Evolutionary conservation across 352 stramenopile species (phyloP).

Genomic region (Pseudoperonospora humuli): DNA sequence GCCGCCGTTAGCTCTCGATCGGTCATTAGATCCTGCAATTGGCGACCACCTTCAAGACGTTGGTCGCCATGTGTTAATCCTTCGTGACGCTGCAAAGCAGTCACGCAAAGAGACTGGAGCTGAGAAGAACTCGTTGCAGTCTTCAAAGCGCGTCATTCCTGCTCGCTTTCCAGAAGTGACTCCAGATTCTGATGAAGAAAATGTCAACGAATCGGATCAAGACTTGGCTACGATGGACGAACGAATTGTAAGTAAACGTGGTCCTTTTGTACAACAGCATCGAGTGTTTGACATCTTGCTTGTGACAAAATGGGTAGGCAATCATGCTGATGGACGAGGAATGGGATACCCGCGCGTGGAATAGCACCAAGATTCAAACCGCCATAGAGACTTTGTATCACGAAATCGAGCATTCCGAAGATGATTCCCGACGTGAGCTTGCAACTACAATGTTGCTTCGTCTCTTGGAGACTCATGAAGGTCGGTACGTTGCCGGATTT

Average conservation of each 20-base stretch:
- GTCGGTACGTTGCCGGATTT: too few species aligned
- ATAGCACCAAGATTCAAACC: slow-evolving; percentile 32
- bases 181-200: slow-evolving; percentile 17
- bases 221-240: slow-evolving; percentile 27
- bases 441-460: too few species aligned
- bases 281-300: slow-evolving; percentile 1
- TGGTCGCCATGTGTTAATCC: slow-evolving; percentile 41
- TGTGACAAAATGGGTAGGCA: slow-evolving; percentile 36
- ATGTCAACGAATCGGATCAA: slow-evolving; percentile 17
- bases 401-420: too few species aligned
- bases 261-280: neutral
- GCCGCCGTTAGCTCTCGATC: slow-evolving; percentile 46
- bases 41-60: slow-evolving; percentile 54
- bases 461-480: slow-evolving; percentile 58
- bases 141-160: slow-evolving; percentile 40
- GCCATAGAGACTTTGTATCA: too few species aligned
- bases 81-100: slow-evolving; percentile 38
- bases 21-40: slow-evolving; percentile 24
- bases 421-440: too few species aligned
- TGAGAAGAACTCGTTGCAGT: slow-evolving; percentile 7
- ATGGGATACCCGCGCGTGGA: slow-evolving; percentile 73
- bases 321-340: slow-evolving; percentile 75
- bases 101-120: slow-evolving; percentile 23
- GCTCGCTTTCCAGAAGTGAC: slow-evolving; percentile 40
- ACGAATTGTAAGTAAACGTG: slow-evolving; percentile 38